These are phyloP conservation scores for Cichorium intybus DNA, from an alignment of 140 eudicot genomes.

Conservation along the genomic window DNA sequence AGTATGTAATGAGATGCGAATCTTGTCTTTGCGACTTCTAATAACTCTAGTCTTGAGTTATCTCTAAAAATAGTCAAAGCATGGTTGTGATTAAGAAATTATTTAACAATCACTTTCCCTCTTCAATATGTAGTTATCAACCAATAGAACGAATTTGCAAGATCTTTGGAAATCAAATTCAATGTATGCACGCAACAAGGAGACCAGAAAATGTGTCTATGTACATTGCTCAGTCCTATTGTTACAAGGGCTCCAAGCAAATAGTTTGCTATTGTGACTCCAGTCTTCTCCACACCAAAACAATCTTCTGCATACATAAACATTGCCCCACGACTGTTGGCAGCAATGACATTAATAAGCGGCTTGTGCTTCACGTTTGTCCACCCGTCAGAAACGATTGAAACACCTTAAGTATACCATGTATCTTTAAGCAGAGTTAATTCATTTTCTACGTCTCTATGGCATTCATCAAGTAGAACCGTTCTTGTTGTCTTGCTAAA, in stretches of 20 bases:
- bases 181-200: not conserved
- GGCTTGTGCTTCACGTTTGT: not conserved
- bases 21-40: too few species aligned
- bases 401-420: not conserved
- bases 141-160: not conserved
- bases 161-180: not conserved
- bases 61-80: too few species aligned
- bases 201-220: not conserved
- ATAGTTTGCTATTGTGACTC: too few species aligned
- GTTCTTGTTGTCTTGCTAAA: too few species aligned
- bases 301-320: not conserved
- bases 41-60: too few species aligned
- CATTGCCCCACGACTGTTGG: not conserved
- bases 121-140: not conserved
- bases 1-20: too few species aligned
- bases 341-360: not conserved
- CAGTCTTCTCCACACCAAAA: too few species aligned
- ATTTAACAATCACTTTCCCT: not conserved
- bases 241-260: too few species aligned
- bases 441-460: too few species aligned
- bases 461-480: too few species aligned
- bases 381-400: not conserved
- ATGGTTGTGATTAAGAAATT: not conserved
- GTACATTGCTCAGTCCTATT: not conserved
- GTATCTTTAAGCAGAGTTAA: not conserved